Evolutionary conservation across 2,329 filamentous ascomycete species (phyloP), one percentile per base, ranked within the genome.

Genomic region (Hymenoscyphus fraxineus): DNA sequence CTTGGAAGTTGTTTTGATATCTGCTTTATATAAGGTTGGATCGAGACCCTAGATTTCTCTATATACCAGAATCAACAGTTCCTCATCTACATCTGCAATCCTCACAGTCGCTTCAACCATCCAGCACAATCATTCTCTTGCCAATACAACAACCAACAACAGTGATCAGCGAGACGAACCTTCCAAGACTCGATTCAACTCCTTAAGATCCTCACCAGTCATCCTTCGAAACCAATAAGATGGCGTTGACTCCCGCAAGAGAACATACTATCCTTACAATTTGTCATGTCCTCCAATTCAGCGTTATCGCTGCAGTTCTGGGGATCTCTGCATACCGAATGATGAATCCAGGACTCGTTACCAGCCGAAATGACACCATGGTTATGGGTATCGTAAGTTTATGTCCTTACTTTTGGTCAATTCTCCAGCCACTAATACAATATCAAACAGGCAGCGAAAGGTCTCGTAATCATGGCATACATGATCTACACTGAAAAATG

Each of bases 291-390:
- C 7, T 55, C 31, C 59, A 61, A 47, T 27, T 61, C 47, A 13
- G 13, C 31, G 35, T 38, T 35, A 61, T 61, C 44, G 44, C 19
- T 4, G 59, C 13, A 15, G 47, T 61, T 27, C 44, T 61, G 15
- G 59, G 59, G 22, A 56, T 61, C 39, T 60, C 59, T 9, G 15
- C n/a, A 10, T 61, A 56, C 22, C 32, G 59, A 7, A 61, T 61
- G 59, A 15, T 27, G 19, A 41, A 38, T 12, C n/a, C 7, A 54
- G 54, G 7, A 15, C 27, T 56, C 32, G 13, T 38, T 27, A 61
- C 59, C n/a, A 55, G 41, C 7, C 38, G 59, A 61, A 61, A 56
- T 32, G 47, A 56, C 38, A 38, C 59, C 44, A 61, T 61, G 59
- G 59, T 56, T 6, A 55, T 61, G 59, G 47, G 59, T 47, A 47